Percentiles rank a stretch among this genome's conserved stretches.
Evolutionary conservation across 2,329 filamentous ascomycete genomes (phyloP).

Genomic region (Didymella sp.): DNA sequence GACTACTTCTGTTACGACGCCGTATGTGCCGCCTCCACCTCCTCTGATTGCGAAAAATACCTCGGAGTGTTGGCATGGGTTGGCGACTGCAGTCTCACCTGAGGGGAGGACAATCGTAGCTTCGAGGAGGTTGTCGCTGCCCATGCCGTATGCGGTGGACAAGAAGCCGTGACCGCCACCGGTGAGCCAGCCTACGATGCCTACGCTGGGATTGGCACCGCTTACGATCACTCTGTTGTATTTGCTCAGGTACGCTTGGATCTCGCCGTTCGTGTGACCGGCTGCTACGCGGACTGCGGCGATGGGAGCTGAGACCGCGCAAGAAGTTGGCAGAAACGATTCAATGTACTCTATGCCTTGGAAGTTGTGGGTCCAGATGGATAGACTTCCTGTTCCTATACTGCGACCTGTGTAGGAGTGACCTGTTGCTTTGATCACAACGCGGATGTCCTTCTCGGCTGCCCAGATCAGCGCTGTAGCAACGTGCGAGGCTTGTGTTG

Average conservation of each 20-base stretch:
- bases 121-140: slow-evolving; percentile 47
- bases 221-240: slow-evolving; percentile 27
- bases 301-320: slow-evolving; percentile 8
- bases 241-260: slow-evolving; percentile 25
- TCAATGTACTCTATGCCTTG: slow-evolving; percentile 33
- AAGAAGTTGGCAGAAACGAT: slow-evolving; percentile 28
- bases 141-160: slow-evolving; percentile 48
- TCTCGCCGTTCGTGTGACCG: slow-evolving; percentile 29
- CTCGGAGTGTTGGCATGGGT: slow-evolving; percentile 35
- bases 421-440: slow-evolving; percentile 39
- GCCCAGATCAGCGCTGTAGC: slow-evolving; percentile 35
- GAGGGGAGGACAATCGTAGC: slow-evolving; percentile 44
- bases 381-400: slow-evolving; percentile 25
- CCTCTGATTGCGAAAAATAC: slow-evolving; percentile 54
- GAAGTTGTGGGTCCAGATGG: slow-evolving; percentile 42
- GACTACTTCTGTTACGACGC: slow-evolving; percentile 43
- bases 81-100: slow-evolving; percentile 24
- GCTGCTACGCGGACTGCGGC: slow-evolving; percentile 31
- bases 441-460: slow-evolving; percentile 28
- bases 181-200: slow-evolving; percentile 51
- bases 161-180: slow-evolving; percentile 51
- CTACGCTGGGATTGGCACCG: slow-evolving; percentile 43
- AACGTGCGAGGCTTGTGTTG: slow-evolving; percentile 29
- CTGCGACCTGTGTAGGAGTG: slow-evolving; percentile 37
- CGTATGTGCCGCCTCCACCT: slow-evolving; percentile 53